These are phyloP conservation scores for Trichoderma asperellum DNA, from an alignment of 2,329 filamentous ascomycete genomes.

Conservation along the genomic window DNA sequence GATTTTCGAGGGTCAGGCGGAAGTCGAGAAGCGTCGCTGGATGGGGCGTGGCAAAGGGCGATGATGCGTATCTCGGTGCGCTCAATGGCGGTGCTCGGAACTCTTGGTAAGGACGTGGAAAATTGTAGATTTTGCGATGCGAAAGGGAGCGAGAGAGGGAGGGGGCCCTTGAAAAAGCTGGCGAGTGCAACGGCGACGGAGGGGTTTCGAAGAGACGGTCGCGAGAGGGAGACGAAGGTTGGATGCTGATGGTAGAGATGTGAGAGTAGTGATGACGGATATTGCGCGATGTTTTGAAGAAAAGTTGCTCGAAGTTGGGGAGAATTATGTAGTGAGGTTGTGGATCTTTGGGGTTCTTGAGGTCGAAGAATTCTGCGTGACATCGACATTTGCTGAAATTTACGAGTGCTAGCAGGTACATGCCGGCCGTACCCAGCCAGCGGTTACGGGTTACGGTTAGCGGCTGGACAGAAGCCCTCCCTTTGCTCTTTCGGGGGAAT, in stretches of 20 bases:
- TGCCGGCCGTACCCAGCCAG: conserved; percentile 13
- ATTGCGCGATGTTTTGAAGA: conserved; percentile 19
- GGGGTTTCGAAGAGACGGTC: conserved; percentile 25
- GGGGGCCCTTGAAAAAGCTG: conserved; percentile 11
- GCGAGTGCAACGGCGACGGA: conserved; percentile 14
- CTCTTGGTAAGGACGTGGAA: conserved; percentile 1
- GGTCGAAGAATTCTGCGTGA: conserved; percentile 30
- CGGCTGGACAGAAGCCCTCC: conserved; percentile 25
- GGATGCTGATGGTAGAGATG: conserved; percentile 1
- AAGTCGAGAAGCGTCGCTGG: conserved; percentile 5
- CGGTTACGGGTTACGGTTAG: conserved; percentile 25
- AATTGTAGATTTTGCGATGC: conserved; percentile 21
- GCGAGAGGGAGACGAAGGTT: not conserved
- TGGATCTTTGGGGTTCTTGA: conserved; percentile 25
- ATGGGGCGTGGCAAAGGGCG: conserved; percentile 1
- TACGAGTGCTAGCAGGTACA: conserved; percentile 25
- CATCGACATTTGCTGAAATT: conserved; percentile 28
- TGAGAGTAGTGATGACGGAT: not conserved
- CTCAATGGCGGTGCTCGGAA: conserved; percentile 11
- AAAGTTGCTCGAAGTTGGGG: conserved; percentile 13
- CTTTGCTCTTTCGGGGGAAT: not conserved
- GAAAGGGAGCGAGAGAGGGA: conserved; percentile 18
- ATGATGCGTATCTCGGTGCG: conserved; percentile 13
- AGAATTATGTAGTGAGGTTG: conserved; percentile 27
- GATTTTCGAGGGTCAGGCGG: conserved; percentile 31